These are phyloP conservation scores for Artemisia argyi DNA, from an alignment of 129 eudicot genomes.

Conservation along the genomic window DNA sequence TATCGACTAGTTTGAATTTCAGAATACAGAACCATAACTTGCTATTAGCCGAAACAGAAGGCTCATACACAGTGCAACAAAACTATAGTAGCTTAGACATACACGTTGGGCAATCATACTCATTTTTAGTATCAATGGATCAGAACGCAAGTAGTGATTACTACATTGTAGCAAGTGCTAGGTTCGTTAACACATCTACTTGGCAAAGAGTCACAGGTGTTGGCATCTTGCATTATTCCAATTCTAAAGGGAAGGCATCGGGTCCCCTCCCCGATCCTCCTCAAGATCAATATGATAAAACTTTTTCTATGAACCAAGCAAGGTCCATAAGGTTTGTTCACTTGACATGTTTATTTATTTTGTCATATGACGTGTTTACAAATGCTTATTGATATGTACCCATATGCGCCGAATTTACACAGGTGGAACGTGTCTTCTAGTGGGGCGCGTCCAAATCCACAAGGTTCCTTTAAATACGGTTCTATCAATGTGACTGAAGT, in stretches of 20 bases:
- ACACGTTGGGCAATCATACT: conserved; percentile 71
- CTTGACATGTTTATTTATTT: neutral
- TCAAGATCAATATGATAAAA: conserved; percentile 57
- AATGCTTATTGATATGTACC: neutral
- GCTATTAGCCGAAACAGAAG: conserved; percentile 66
- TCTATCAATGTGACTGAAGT: conserved; percentile 64
- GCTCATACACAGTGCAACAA: conserved; percentile 71
- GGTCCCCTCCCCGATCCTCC: conserved; percentile 74
- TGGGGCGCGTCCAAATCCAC: conserved; percentile 85
- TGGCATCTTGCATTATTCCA: conserved; percentile 51
- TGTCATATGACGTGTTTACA: neutral
- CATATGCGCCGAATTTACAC: neutral
- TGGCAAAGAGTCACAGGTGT: conserved; percentile 72
- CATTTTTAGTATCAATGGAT: conserved; percentile 60
- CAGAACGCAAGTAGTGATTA: conserved; percentile 71
- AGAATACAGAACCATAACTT: conserved; percentile 70
- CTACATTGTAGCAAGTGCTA: conserved; percentile 70
- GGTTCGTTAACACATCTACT: conserved; percentile 49
- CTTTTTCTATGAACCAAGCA: conserved; percentile 74
- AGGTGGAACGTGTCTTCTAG: conserved; percentile 80
- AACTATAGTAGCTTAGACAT: conserved; percentile 67
- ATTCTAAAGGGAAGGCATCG: conserved; percentile 61
- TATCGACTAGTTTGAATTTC: conserved; percentile 71
- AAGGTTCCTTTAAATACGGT: conserved; percentile 70
- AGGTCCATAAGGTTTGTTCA: conserved; percentile 57